Percentiles rank a stretch among this genome's conserved stretches.
These are phyloP conservation scores for Naganishia antarctica DNA, from an alignment of 768 basidiomycete species.

Conservation along the genomic window DNA sequence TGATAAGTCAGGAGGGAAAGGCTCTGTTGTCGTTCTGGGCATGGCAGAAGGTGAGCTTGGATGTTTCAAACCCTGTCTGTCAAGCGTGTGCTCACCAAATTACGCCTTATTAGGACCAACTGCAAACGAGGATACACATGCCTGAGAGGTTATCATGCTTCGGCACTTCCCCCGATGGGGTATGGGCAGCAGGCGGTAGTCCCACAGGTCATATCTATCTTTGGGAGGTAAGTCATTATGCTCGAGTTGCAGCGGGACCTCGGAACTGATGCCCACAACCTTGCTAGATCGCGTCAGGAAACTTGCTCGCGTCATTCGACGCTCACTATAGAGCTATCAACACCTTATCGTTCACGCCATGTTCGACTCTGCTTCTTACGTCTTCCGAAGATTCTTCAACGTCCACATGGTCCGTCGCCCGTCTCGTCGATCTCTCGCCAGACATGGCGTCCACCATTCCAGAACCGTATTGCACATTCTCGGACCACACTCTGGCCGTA, in stretches of 20 bases:
- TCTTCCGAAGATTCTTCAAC: conserved; percentile 87
- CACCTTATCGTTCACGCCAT: conserved; percentile 73
- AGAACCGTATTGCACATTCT: conserved; percentile 69
- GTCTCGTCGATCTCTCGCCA: conserved; percentile 36
- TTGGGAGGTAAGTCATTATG: conserved; percentile 75
- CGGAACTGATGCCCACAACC: background rate
- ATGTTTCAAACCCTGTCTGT: background rate
- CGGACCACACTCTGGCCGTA: conserved; percentile 88
- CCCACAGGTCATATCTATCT: conserved; percentile 81
- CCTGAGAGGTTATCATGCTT: conserved; percentile 85
- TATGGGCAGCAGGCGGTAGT: conserved; percentile 82
- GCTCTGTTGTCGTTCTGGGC: conserved; percentile 82
- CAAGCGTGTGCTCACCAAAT: conserved; percentile 18
- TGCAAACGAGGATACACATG: conserved; percentile 74
- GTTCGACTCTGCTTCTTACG: conserved; percentile 72
- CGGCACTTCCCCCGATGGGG: conserved; percentile 65
- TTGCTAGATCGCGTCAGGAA: conserved; percentile 79
- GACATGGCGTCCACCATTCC: conserved; percentile 52
- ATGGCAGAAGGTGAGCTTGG: conserved; percentile 73
- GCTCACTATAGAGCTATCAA: conserved; percentile 90
- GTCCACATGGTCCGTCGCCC: conserved; percentile 77
- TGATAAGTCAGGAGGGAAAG: conserved; percentile 83
- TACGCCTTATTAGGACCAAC: conserved; percentile 65
- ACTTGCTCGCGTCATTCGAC: conserved; percentile 84
- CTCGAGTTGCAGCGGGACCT: background rate